Evolutionary conservation across 192 early-diverging fungal species (phyloP).

Genomic region (Spizellomyces punctatus): DNA sequence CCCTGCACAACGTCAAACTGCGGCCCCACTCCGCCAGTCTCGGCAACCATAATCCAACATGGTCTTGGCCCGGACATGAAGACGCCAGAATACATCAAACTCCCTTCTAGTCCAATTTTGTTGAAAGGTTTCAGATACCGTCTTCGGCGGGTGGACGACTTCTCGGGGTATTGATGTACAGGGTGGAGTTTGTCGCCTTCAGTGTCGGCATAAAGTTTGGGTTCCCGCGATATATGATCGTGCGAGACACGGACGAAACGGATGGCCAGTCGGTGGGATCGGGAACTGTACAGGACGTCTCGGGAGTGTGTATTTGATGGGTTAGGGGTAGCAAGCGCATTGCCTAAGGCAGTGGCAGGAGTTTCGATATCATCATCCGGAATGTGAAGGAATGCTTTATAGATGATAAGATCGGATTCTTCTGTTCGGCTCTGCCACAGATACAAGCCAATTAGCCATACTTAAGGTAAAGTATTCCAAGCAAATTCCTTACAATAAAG

Average conservation of each 20-base stretch:
- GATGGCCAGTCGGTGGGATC: conserved; percentile 59
- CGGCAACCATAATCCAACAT: conserved; percentile 68
- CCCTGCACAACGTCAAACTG: conserved; percentile 38
- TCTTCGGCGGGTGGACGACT: conserved; percentile 16
- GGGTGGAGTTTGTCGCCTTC: too few species aligned
- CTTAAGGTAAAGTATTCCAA: conserved; percentile 5
- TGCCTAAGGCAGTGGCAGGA: too few species aligned
- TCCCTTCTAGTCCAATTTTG: conserved; percentile 28
- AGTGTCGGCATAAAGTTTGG: conserved; percentile 1
- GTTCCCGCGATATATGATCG: conserved; percentile 62
- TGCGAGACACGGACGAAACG: conserved; percentile 69
- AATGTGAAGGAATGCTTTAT: conserved; percentile 63
- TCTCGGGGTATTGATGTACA: too few species aligned
- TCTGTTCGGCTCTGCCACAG: conserved; percentile 60
- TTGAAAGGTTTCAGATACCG: conserved; percentile 43
- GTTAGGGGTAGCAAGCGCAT: too few species aligned
- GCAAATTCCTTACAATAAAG: conserved; percentile 61
- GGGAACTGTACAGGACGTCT: neutral
- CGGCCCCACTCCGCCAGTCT: conserved; percentile 20
- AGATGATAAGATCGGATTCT: conserved; percentile 71
- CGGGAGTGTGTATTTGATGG: too few species aligned
- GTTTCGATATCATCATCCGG: conserved; percentile 2
- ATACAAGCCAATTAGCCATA: neutral
- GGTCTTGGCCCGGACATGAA: conserved; percentile 74
- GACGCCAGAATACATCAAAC: conserved; percentile 62